phyloP scores from a whole-genome alignment of 2,329 filamentous ascomycete species.

The Colletotrichum coccodes region DNA sequence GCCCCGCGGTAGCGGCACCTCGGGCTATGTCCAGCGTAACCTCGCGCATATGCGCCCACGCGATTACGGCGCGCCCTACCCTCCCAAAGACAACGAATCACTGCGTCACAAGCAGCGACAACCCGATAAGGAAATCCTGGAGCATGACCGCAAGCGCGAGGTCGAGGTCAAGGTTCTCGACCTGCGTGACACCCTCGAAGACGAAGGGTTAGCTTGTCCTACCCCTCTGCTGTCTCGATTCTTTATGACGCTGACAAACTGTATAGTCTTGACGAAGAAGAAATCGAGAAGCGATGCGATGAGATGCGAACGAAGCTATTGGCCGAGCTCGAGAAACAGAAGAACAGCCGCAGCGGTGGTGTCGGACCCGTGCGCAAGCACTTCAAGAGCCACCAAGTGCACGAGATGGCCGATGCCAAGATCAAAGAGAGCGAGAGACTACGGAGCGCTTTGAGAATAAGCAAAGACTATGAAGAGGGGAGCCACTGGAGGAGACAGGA shows the following conservation, averaged over 20 bases:
- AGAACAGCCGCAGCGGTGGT: conserved; percentile 33
- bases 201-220: conserved; percentile 72
- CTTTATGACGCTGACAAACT: neutral
- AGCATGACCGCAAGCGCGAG: conserved; percentile 91
- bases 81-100: conserved; percentile 72
- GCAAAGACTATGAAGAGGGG: conserved; percentile 86
- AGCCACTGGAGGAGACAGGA: conserved; percentile 88
- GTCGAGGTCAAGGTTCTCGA: conserved; percentile 96
- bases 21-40: conserved; percentile 97
- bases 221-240: neutral
- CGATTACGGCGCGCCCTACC: conserved; percentile 81
- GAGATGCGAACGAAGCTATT: conserved; percentile 53
- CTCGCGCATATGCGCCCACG: conserved; percentile 87
- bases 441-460: conserved; percentile 86
- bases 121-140: conserved; percentile 91
- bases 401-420: conserved; percentile 96
- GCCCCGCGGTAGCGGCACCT: conserved; percentile 93
- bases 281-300: conserved; percentile 77
- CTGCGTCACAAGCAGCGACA: conserved; percentile 82
- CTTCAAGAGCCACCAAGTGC: conserved; percentile 92
- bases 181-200: conserved; percentile 89
- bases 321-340: conserved; percentile 51
- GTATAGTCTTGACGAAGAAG: conserved; percentile 81
- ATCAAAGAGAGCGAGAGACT: conserved; percentile 93
- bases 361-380: conserved; percentile 58